Evolutionary conservation across 1,284 basidiomycete genomes (phyloP), one percentile per base, ranked within the genome.

Genomic region (Golubevia pallescens): DNA sequence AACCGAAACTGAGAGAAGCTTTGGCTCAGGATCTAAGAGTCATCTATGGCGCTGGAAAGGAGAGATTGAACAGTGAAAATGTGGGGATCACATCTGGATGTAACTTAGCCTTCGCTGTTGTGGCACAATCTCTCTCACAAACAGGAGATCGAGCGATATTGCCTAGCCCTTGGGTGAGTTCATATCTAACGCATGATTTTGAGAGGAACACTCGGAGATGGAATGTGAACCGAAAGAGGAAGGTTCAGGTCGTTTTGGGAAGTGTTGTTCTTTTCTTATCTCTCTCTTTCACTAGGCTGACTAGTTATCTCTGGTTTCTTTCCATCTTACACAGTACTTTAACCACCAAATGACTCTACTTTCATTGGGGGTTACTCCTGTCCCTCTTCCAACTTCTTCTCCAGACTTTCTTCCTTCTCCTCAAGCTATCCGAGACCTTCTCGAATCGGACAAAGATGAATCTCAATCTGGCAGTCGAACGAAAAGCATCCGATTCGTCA

Each of bases 61-160:
- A 80, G 53, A 82, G 81, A 68, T 71, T 86, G 14, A 66, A 28
- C 2, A 57, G 57, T n/a, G 66, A 71, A 13, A 68, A 76, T 52
- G 54, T 74, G 23, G 69, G 42, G 57, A 73, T 92, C 69, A 92
- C 91, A 0, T 87, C 90, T 0, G 91, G 91, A 2, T 91, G 90
- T 74, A 92, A 92, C 73, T 84, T 92, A 82, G 91, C 92, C 1
- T 93, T 93, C 74, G 88, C 90, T 13, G 89, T 91, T 0, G 86
- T 88, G 0, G 87, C 90, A 6, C 90, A 91, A 88, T 88, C 89
- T 14, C 82, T 96, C 3, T 92, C 91, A 19, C 89, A 90, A 68
- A 87, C 89, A 1, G 92, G 91, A 0, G 91, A 93, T 67, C 91
- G 92, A 70, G 87, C 94, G 53, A 91, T 96, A 59, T 85, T 95